Evolutionary conservation across 345 rosid species (phyloP).

Genomic region (Mercurialis annua): DNA sequence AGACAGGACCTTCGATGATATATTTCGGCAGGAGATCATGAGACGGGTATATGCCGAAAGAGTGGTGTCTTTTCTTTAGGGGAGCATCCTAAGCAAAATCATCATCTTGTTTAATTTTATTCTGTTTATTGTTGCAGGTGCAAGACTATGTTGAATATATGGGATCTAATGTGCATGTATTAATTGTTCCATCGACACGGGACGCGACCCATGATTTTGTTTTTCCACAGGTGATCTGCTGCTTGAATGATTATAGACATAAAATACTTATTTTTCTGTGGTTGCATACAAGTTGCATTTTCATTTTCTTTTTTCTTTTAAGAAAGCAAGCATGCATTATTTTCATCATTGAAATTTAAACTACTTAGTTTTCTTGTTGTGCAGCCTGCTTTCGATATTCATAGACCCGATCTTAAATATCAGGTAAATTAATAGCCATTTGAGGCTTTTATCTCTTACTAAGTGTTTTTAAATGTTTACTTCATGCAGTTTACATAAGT

Average conservation of each 20-base stretch:
- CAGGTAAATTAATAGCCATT: conserved; percentile 47
- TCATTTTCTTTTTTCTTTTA: background rate
- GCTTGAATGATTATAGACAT: background rate
- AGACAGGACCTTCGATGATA: conserved; percentile 55
- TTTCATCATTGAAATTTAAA: conserved; percentile 9
- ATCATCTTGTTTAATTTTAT: background rate
- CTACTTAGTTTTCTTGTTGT: conserved; percentile 16
- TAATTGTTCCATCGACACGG: conserved; percentile 75
- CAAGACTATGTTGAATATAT: conserved; percentile 74
- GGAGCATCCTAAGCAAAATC: background rate
- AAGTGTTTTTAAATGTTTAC: conserved; percentile 3
- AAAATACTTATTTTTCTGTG: background rate
- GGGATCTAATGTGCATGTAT: conserved; percentile 60
- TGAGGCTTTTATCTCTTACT: conserved; percentile 3
- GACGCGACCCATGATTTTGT: conserved; percentile 91
- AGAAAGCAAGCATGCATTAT: background rate
- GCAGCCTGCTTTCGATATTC: conserved; percentile 82
- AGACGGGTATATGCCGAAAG: conserved; percentile 49
- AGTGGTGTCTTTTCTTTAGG: conserved; percentile 1
- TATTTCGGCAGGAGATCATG: conserved; percentile 61
- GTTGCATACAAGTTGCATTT: background rate
- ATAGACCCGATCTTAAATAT: conserved; percentile 37
- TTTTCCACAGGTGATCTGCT: conserved; percentile 79
- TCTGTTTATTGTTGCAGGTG: conserved; percentile 46
- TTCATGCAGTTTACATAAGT: conserved; percentile 8